Conservation (phyloP, 2,329 filamentous ascomycete species). For the Aschersonia sp. region DNA sequence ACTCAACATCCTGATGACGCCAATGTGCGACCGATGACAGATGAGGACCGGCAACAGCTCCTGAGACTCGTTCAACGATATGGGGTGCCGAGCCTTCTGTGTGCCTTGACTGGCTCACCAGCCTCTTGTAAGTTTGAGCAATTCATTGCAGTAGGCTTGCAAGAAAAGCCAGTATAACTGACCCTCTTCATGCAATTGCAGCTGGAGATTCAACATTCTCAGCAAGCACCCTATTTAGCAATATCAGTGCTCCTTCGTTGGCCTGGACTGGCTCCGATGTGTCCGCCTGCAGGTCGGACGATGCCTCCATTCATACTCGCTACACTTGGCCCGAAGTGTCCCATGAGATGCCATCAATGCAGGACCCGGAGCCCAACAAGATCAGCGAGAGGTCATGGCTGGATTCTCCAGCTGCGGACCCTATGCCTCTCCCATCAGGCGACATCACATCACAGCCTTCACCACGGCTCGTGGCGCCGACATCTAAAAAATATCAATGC, state of each 20-base stretch:
- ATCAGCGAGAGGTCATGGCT: conserved; percentile 22
- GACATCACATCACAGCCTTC: conserved; percentile 21
- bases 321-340: conserved; percentile 21
- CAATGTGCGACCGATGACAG: conserved; percentile 19
- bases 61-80: conserved; percentile 22
- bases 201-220: conserved; percentile 25
- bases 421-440: conserved; percentile 17
- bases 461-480: conserved; percentile 20
- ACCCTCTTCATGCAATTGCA: conserved; percentile 4
- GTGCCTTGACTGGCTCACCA: conserved; percentile 19
- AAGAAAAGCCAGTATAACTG: neutral
- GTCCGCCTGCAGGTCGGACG: conserved; percentile 24
- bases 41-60: conserved; percentile 23
- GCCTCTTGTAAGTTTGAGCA: conserved; percentile 18
- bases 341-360: conserved; percentile 18
- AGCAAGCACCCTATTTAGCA: conserved; percentile 24
- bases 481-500: conserved; percentile 28
- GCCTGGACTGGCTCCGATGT: conserved; percentile 26
- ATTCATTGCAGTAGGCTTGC: no score
- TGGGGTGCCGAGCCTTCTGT: conserved; percentile 21
- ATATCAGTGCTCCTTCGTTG: conserved; percentile 23
- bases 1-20: conserved; percentile 15
- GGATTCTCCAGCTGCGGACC: conserved; percentile 21
- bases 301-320: conserved; percentile 23
- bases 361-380: conserved; percentile 19